A percentile compares a stretch with the other conserved stretches of the same genome.
Evolutionary conservation across 129 eudicot species (phyloP).

Genomic region (Calendula officinalis): DNA sequence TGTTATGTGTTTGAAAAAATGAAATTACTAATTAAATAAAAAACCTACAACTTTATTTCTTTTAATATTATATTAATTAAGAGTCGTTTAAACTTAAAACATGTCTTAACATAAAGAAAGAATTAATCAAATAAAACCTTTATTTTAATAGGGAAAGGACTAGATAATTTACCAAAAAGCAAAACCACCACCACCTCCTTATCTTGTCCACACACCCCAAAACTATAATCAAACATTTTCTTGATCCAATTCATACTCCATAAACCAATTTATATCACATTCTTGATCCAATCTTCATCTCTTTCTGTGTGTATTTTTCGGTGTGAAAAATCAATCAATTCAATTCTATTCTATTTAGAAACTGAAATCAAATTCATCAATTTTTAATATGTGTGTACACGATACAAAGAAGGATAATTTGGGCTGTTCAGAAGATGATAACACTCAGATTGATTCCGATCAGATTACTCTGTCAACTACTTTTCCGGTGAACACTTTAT

Average conservation of each 20-base stretch:
- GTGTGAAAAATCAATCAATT: constrained; percentile 7
- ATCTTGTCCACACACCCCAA: constrained; percentile 1
- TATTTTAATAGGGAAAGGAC: not conserved
- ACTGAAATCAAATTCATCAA: constrained; percentile 5
- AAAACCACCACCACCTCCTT: constrained; percentile 19
- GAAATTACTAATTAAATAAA: too few relatives aligned
- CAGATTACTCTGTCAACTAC: constrained; percentile 37
- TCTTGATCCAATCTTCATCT: constrained; percentile 22
- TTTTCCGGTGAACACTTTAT: constrained; percentile 44
- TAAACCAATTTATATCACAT: not conserved
- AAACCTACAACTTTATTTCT: too few relatives aligned
- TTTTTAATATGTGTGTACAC: constrained; percentile 20
- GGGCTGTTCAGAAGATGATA: constrained; percentile 21
- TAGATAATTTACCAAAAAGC: constrained; percentile 16
- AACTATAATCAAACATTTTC: constrained; percentile 18
- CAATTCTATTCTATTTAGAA: constrained; percentile 1
- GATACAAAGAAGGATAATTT: constrained; percentile 22
- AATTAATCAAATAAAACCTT: not conserved
- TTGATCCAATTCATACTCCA: constrained; percentile 19
- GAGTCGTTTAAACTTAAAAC: not conserved
- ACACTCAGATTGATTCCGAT: constrained; percentile 27
- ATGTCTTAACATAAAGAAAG: not conserved
- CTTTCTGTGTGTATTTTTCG: constrained; percentile 7
- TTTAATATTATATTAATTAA: too few relatives aligned
- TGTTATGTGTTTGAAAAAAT: too few relatives aligned